Percentiles rank a stretch among this genome's conserved stretches.
Conservation (phyloP, 106 monocot species). For the Narthecium ossifragum region DNA sequence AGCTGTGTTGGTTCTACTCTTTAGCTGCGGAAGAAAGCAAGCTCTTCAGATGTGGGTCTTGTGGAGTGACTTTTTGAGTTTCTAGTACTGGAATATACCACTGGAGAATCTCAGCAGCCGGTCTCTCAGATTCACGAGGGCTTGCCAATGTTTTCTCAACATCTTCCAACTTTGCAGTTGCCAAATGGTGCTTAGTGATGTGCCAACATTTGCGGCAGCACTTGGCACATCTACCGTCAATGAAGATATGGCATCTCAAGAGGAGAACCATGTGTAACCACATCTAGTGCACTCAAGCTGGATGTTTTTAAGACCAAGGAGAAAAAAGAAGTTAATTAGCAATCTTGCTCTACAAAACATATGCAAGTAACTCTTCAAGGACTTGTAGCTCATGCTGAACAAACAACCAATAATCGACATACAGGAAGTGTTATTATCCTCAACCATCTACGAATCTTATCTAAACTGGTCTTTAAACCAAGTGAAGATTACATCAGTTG, state of each 20-base stretch:
- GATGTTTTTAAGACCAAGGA: neutral
- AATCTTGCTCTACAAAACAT: neutral
- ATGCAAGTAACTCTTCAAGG: no score
- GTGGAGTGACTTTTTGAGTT: constrained; percentile 48
- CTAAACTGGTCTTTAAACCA: no score
- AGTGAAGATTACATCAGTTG: no score
- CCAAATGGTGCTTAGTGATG: constrained; percentile 71
- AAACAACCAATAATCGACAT: no score
- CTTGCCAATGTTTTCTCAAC: constrained; percentile 66
- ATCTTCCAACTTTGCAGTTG: constrained; percentile 64
- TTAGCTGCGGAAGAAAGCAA: no score
- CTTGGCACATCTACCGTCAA: constrained; percentile 61
- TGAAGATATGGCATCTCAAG: constrained; percentile 62
- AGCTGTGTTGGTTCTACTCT: no score
- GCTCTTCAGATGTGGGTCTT: no score
- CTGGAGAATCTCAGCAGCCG: constrained; percentile 22
- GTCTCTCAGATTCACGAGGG: constrained; percentile 56
- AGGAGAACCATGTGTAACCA: constrained; percentile 67
- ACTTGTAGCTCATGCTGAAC: no score
- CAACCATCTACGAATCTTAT: no score
- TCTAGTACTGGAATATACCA: constrained; percentile 66
- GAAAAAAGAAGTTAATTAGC: neutral
- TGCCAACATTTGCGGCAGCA: constrained; percentile 44
- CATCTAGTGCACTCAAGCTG: constrained; percentile 89
- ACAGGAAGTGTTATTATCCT: no score